Evolutionary conservation across 176 grass and related monocot genomes (phyloP).

Genomic region (Zoysia pacifica): DNA sequence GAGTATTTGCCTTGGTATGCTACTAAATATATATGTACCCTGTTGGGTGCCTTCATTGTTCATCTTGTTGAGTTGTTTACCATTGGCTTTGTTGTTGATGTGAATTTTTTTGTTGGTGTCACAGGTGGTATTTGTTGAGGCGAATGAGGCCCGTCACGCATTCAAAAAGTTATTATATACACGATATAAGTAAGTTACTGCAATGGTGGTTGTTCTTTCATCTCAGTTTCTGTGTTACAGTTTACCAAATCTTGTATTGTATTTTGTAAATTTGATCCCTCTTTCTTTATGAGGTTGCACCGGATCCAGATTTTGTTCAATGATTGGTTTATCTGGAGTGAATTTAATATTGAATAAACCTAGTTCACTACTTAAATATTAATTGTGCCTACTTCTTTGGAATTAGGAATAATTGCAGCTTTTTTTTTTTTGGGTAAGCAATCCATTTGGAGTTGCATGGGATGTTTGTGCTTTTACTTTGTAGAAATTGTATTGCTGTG

Average conservation of each 20-base stretch:
- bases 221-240: slow-evolving; percentile 9
- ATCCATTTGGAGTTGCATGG: not conserved
- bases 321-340: not conserved
- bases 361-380: not conserved
- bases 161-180: slow-evolving; percentile 90
- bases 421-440: not conserved
- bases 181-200: slow-evolving; percentile 86
- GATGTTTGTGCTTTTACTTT: slow-evolving; percentile 1
- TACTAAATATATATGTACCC: not conserved
- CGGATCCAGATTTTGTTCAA: not conserved
- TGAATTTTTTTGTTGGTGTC: slow-evolving; percentile 6
- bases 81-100: not conserved
- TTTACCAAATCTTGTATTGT: not conserved
- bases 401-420: not conserved
- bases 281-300: not conserved
- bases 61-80: not conserved
- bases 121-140: slow-evolving; percentile 90
- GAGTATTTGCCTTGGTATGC: slow-evolving; percentile 91
- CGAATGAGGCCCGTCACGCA: slow-evolving; percentile 68
- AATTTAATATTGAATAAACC: not conserved
- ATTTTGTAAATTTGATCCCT: not conserved
- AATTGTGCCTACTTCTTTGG: not conserved
- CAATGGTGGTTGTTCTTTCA: slow-evolving; percentile 4
- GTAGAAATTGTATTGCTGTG: slow-evolving; percentile 12
- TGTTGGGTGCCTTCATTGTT: not conserved